A percentile compares a stretch with the other conserved stretches of the same genome.
Conservation (phyloP, 2,329 filamentous ascomycete genomes). For the Elsinoe australis region DNA sequence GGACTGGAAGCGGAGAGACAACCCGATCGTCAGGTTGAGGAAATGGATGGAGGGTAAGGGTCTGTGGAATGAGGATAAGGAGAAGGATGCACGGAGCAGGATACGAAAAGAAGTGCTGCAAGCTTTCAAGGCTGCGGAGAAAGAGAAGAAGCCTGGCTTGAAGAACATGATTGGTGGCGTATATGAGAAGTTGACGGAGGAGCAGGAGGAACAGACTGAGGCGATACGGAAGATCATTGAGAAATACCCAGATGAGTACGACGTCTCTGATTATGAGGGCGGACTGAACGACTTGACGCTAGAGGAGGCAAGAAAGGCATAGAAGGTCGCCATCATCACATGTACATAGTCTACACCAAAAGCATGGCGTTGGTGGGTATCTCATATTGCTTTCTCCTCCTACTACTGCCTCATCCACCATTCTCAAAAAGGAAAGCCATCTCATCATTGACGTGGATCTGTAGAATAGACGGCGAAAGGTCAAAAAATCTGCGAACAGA, state of each 20-base stretch:
- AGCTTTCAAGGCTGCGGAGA: conserved; percentile 77
- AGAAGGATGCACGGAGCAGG: conserved; percentile 60
- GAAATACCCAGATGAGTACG: conserved; percentile 87
- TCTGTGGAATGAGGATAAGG: conserved; percentile 76
- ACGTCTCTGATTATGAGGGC: conserved; percentile 66
- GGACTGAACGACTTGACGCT: conserved; percentile 56
- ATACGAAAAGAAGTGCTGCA: conserved; percentile 68
- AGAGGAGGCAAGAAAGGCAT: conserved; percentile 15
- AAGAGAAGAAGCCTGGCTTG: conserved; percentile 68
- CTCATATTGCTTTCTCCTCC: neutral
- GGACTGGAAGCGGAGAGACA: conserved; percentile 86
- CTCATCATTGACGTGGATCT: too few relatives aligned
- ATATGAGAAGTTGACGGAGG: conserved; percentile 79
- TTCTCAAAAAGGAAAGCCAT: too few relatives aligned
- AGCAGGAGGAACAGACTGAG: conserved; percentile 65
- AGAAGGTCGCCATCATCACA: neutral
- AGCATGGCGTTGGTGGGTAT: conserved; percentile 8
- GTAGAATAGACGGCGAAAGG: too few relatives aligned
- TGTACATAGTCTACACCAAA: conserved; percentile 2
- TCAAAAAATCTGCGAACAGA: too few relatives aligned
- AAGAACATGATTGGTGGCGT: conserved; percentile 74
- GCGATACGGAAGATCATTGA: conserved; percentile 71
- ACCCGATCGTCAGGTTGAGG: conserved; percentile 73
- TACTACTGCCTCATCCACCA: neutral
- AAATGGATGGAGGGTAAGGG: conserved; percentile 84